phyloP scores from a whole-genome alignment of 73 alveolate species.

The Effrenium voratum region DNA sequence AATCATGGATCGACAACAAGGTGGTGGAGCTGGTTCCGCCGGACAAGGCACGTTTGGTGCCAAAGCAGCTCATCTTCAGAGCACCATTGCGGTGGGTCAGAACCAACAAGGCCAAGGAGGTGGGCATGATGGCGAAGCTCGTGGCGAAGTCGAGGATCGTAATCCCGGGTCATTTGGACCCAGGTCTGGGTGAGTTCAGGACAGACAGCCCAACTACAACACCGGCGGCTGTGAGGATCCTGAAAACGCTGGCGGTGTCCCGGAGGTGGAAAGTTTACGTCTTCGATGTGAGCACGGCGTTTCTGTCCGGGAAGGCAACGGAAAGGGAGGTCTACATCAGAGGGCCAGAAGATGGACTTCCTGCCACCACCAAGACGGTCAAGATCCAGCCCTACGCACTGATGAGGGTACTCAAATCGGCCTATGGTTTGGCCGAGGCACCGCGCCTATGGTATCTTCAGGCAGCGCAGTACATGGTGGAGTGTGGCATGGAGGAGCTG shows the following conservation, averaged over 20 bases:
- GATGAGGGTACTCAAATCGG: slow-evolving; percentile 7
- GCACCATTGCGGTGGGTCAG: too few species aligned
- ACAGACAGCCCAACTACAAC: slow-evolving; percentile 69
- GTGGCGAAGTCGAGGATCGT: too few species aligned
- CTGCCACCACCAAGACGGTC: too few species aligned
- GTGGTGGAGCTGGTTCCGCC: not conserved
- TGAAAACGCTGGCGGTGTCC: not conserved
- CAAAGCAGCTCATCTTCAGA: not conserved
- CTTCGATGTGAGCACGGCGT: slow-evolving; percentile 55
- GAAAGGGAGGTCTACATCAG: not conserved
- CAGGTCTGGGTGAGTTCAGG: too few species aligned
- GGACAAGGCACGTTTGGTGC: not conserved
- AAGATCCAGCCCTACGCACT: too few species aligned
- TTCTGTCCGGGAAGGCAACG: not conserved
- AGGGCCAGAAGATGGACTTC: slow-evolving; percentile 2
- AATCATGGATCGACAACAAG: not conserved
- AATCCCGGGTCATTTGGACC: too few species aligned
- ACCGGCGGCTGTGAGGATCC: not conserved
- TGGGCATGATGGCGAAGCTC: too few species aligned
- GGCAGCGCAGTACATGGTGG: not conserved
- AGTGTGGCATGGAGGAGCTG: not conserved
- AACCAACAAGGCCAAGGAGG: too few species aligned
- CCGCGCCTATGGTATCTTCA: slow-evolving; percentile 13
- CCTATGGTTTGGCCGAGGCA: slow-evolving; percentile 40
- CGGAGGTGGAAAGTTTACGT: not conserved